phyloP scores from a whole-genome alignment of 805 yeast genomes.

The Teunomyces barrocoloradensis region DNA sequence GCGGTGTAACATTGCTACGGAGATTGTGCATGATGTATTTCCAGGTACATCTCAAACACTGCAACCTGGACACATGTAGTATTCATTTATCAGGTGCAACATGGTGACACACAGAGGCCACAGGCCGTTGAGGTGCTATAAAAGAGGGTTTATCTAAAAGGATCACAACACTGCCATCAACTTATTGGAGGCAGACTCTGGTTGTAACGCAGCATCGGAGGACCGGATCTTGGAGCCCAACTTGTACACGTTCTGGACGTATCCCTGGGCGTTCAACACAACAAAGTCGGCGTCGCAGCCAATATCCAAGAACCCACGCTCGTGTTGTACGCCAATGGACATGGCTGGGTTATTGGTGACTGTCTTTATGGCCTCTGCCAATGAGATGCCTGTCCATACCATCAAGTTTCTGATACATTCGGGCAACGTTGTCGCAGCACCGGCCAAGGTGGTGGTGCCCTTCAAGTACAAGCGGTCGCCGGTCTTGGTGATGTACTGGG shows the following conservation, averaged over 20 bases:
- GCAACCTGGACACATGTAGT: no score
- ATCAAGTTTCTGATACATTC: constrained; percentile 50
- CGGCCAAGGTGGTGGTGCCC: constrained; percentile 59
- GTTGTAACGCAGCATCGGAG: constrained; percentile 6
- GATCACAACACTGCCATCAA: constrained; percentile 8
- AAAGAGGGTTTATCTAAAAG: not conserved
- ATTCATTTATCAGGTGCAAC: no score
- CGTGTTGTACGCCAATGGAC: constrained; percentile 41
- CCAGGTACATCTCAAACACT: no score
- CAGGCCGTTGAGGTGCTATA: not conserved
- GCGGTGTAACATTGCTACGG: no score
- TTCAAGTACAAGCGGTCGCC: constrained; percentile 47
- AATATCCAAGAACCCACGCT: constrained; percentile 48
- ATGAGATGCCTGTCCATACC: constrained; percentile 46
- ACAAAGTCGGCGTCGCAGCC: constrained; percentile 61
- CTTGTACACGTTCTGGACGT: constrained; percentile 49
- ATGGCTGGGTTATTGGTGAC: constrained; percentile 55
- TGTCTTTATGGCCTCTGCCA: constrained; percentile 54
- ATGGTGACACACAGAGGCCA: no score
- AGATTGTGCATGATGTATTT: no score
- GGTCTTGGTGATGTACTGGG: constrained; percentile 45
- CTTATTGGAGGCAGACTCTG: constrained; percentile 1
- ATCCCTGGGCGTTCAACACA: constrained; percentile 42
- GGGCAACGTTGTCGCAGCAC: constrained; percentile 56
- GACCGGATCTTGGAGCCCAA: constrained; percentile 35